Base-by-base conservation (phyloP, 352 stramenopile genomes). In the Globisporangium nodosum region DNA sequence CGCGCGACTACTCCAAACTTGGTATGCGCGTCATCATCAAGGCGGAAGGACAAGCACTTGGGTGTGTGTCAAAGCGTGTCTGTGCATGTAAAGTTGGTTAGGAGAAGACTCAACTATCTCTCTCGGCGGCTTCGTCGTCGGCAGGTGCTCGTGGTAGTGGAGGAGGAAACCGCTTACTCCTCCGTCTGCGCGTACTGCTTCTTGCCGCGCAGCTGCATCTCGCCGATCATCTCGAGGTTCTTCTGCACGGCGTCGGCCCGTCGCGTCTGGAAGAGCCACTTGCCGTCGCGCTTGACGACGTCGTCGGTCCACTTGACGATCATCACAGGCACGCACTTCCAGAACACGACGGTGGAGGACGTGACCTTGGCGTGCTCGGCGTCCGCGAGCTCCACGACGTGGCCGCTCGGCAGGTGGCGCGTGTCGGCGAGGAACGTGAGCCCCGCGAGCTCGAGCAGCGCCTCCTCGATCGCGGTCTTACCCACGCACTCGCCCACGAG, bases 171-270 rank as follows among this genome's bases (percentile, higher is more conserved):
- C 8, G 37, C 24, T 40, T 77, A 71, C 54, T 77, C 68, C 54
- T 87, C 78, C 65, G 67, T 78, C 39, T 49, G 74, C 47, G 80
- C 66, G 66, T 94, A 94, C 66, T 90, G 81, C 79, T 94, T 94
- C 80, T 94, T 94, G 66, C 84, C 84, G 46, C 81, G 81, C 49
- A 94, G 68, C 61, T 94, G 84, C 84, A 94, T 94, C 68, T 94
- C 84, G 30, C 78, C 84, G 59, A 94, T 90, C 76, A 92, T 90
- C 68, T 94, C 84, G 63, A 94, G 72, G 69, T 94, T 92, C 71
- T 94, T 94, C 70, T 94, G 84, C 68, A 94, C 78, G 45, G 81
- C 72, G 40, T 94, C 76, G 53, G 80, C 83, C 64, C 67, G 63
- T 46, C 84, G 78, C 54, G 76, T 71, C 67, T 87, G 71, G 68